Evolutionary conservation across 257 asterid species (phyloP).

Genomic region (Osmanthus fragrans): DNA sequence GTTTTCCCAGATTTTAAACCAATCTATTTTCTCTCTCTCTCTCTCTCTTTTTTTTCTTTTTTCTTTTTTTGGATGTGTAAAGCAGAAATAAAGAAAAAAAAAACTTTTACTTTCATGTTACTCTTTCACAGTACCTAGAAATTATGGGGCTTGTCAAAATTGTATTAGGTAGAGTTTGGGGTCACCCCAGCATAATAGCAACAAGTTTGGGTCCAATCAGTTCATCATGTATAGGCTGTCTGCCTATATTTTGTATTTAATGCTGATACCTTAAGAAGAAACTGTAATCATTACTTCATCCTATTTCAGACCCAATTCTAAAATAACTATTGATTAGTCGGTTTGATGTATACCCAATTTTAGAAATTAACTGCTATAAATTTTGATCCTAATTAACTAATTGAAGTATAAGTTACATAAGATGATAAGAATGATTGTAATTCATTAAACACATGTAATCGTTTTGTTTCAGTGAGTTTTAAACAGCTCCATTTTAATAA

Average conservation of each 20-base stretch:
- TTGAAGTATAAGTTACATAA: neutral
- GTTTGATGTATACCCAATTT: neutral
- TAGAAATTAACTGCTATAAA: neutral
- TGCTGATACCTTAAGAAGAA: neutral
- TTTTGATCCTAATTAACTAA: neutral
- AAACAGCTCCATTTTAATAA: neutral
- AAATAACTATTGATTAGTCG: neutral
- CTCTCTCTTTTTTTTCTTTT: too few species aligned
- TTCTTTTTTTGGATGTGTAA: neutral
- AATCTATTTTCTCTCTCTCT: too few species aligned
- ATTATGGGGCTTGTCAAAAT: neutral
- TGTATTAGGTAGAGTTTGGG: neutral
- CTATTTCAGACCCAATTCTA: neutral
- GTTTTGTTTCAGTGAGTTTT: neutral
- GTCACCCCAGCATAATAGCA: neutral
- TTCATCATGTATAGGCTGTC: neutral
- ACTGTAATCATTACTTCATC: neutral
- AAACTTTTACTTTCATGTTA: neutral
- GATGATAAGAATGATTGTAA: neutral
- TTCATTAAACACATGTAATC: neutral
- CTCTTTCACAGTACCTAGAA: neutral
- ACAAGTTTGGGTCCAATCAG: neutral
- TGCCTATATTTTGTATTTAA: neutral
- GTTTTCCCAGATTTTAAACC: neutral
- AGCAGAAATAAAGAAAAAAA: neutral